Evolutionary conservation across 495 filamentous ascomycete genomes (phyloP).

Genomic region (Trypethelium eluteriae): DNA sequence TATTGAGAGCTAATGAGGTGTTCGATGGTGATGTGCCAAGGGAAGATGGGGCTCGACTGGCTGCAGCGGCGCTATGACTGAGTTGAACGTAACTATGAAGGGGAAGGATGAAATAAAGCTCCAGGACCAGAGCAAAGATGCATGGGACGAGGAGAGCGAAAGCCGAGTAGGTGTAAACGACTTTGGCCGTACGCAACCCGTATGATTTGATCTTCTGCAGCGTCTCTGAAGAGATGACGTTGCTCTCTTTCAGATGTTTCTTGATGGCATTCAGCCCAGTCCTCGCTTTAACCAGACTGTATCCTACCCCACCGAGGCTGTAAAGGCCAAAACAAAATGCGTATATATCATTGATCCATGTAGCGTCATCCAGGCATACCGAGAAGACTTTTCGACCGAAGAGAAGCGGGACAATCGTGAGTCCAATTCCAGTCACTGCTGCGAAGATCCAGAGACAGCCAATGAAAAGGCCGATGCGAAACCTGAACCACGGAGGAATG

Average conservation of each 20-base stretch:
- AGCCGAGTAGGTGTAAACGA: slow-evolving; percentile 65
- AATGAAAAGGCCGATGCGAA: slow-evolving; percentile 77
- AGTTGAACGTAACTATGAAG: slow-evolving; percentile 66
- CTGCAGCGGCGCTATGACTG: neutral
- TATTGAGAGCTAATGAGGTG: neutral
- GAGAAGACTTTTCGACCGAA: slow-evolving; percentile 73
- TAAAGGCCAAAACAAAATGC: slow-evolving; percentile 87
- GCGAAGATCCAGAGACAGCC: slow-evolving; percentile 89
- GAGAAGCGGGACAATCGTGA: slow-evolving; percentile 76
- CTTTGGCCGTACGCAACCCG: slow-evolving; percentile 26
- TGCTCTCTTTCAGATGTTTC: slow-evolving; percentile 41
- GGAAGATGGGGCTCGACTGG: slow-evolving; percentile 24
- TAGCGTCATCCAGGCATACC: slow-evolving; percentile 53
- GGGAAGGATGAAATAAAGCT: slow-evolving; percentile 84
- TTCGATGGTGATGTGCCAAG: neutral
- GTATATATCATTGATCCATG: slow-evolving; percentile 87
- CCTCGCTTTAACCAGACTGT: slow-evolving; percentile 35
- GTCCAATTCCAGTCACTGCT: slow-evolving; percentile 78
- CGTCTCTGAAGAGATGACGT: slow-evolving; percentile 38
- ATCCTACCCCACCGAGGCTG: slow-evolving; percentile 58
- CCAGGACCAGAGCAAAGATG: slow-evolving; percentile 71
- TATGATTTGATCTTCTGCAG: slow-evolving; percentile 15
- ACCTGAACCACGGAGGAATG: slow-evolving; percentile 75
- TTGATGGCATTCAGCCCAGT: neutral
- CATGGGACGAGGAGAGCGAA: slow-evolving; percentile 72